phyloP scores from a whole-genome alignment of 129 eudicot genomes.

The Ambrosia trifida region DNA sequence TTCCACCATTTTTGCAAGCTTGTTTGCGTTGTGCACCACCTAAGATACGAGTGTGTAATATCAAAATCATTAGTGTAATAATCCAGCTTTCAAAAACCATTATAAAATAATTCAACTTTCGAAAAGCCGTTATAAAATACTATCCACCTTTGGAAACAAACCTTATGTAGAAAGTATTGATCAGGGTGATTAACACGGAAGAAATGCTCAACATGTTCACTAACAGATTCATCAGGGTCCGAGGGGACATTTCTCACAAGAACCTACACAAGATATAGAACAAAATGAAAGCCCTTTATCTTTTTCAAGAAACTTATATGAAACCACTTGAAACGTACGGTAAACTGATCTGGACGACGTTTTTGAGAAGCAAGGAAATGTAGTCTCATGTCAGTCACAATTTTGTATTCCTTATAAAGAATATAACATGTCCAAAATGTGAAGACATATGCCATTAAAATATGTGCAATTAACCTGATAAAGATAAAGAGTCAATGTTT shows the following conservation, averaged over 20 bases:
- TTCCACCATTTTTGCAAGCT: slow-evolving; percentile 75
- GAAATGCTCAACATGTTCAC: slow-evolving; percentile 93
- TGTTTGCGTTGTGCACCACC: slow-evolving; percentile 89
- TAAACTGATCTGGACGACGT: slow-evolving; percentile 81
- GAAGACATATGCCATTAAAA: slow-evolving; percentile 69
- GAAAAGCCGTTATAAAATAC: not conserved
- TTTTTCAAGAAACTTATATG: not conserved
- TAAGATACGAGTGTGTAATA: no score
- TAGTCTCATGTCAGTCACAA: slow-evolving; percentile 61
- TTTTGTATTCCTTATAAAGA: slow-evolving; percentile 70
- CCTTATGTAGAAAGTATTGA: slow-evolving; percentile 84
- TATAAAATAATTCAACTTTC: not conserved
- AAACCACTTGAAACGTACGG: slow-evolving; percentile 50
- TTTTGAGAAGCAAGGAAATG: slow-evolving; percentile 60
- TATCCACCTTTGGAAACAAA: slow-evolving; percentile 18
- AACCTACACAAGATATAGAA: slow-evolving; percentile 53
- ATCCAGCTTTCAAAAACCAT: no score
- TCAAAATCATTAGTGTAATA: no score
- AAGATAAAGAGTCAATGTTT: slow-evolving; percentile 10
- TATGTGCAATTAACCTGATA: slow-evolving; percentile 73
- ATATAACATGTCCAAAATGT: slow-evolving; percentile 74
- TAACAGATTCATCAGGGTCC: slow-evolving; percentile 85
- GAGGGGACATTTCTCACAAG: slow-evolving; percentile 94
- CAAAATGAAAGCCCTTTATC: not conserved
- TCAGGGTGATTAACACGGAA: slow-evolving; percentile 91